phyloP scores from a whole-genome alignment of 2,329 filamentous ascomycete species.

The Fusarium longipes region DNA sequence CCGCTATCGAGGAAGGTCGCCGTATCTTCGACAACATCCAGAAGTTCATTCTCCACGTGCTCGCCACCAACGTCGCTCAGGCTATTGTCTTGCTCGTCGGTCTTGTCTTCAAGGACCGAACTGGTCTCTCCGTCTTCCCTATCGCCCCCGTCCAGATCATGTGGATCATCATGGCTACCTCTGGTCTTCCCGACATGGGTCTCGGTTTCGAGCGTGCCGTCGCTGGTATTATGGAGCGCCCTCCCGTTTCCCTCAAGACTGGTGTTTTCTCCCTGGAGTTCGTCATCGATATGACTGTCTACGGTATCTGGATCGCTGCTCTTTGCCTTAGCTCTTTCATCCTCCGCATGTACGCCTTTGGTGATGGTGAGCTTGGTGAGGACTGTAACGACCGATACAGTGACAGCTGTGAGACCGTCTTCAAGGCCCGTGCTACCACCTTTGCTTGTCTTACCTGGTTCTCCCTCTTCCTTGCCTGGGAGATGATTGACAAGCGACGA shows the following conservation, averaged over 20 bases:
- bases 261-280: constrained; percentile 76
- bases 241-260: constrained; percentile 70
- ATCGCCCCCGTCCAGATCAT: constrained; percentile 80
- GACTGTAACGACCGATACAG: constrained; percentile 70
- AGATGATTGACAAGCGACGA: constrained; percentile 78
- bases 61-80: constrained; percentile 78
- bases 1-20: constrained; percentile 77
- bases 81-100: constrained; percentile 77
- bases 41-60: constrained; percentile 77
- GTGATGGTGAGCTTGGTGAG: constrained; percentile 67
- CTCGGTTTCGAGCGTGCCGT: constrained; percentile 78
- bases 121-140: constrained; percentile 76
- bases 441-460: constrained; percentile 83
- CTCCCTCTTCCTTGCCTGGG: constrained; percentile 81
- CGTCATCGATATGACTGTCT: constrained; percentile 73
- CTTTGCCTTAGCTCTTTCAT: constrained; percentile 72
- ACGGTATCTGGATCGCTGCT: constrained; percentile 75
- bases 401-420: constrained; percentile 69
- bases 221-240: constrained; percentile 74
- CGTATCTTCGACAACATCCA: constrained; percentile 81
- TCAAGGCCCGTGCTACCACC: constrained; percentile 77
- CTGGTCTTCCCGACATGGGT: constrained; percentile 80
- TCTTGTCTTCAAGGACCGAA: constrained; percentile 75
- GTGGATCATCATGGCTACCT: constrained; percentile 86
- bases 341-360: constrained; percentile 72